Percentiles rank a stretch among this genome's conserved stretches.
Evolutionary conservation across 768 basidiomycete genomes (phyloP).

Genomic region (Leccinellum luteum): DNA sequence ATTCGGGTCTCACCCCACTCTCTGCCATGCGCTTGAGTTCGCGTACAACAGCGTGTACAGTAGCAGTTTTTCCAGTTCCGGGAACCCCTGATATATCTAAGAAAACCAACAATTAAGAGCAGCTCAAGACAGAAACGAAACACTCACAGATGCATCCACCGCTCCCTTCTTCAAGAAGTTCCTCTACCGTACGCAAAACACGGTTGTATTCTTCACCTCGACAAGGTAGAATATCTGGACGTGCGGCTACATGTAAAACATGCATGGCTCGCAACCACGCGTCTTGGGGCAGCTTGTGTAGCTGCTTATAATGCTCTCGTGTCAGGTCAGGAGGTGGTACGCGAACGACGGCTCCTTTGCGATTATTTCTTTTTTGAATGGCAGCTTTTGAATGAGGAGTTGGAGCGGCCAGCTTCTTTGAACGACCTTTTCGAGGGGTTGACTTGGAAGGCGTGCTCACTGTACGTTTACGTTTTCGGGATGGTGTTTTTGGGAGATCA

Average conservation of each 20-base stretch:
- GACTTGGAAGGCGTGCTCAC: conserved; percentile 28
- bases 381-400: conserved; percentile 78
- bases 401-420: conserved; percentile 50
- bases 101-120: conserved; percentile 1
- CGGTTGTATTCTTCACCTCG: conserved; percentile 80
- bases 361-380: conserved; percentile 43
- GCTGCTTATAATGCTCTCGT: conserved; percentile 35
- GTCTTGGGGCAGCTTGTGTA: conserved; percentile 61
- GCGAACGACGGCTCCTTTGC: conserved; percentile 30
- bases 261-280: conserved; percentile 89
- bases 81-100: conserved; percentile 96
- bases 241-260: conserved; percentile 87
- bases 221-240: conserved; percentile 88
- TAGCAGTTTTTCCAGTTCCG: conserved; percentile 99
- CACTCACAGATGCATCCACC: conserved; percentile 92
- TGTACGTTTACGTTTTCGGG: conserved; percentile 48
- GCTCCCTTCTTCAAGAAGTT: conserved; percentile 86
- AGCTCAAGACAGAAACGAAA: background rate
- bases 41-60: conserved; percentile 88
- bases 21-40: conserved; percentile 89
- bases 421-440: conserved; percentile 36
- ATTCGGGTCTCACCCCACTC: conserved; percentile 52
- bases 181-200: conserved; percentile 74
- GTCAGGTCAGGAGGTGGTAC: conserved; percentile 36
- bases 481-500: conserved; percentile 49